These are phyloP conservation scores for Friedmanniomyces simplex DNA, from an alignment of 495 filamentous ascomycete genomes.

Conservation along the genomic window DNA sequence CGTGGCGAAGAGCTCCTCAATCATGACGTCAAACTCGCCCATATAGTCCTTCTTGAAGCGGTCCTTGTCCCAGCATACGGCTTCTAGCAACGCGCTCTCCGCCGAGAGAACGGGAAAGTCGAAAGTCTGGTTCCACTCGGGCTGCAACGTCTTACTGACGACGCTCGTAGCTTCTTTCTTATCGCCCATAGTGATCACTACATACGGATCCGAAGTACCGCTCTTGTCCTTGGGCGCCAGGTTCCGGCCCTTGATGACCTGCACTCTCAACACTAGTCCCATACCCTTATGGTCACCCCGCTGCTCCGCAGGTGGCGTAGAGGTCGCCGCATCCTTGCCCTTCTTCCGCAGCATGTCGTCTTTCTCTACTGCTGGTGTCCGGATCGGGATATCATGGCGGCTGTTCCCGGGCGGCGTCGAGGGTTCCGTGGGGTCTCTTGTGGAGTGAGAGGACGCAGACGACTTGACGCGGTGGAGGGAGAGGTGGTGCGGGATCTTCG, in stretches of 20 bases:
- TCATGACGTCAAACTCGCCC: slow-evolving; percentile 82
- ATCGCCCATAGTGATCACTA: slow-evolving; percentile 82
- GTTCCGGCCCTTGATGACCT: slow-evolving; percentile 56
- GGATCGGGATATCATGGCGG: not conserved
- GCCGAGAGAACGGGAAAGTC: slow-evolving; percentile 70
- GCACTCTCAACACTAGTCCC: slow-evolving; percentile 12
- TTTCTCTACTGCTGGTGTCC: not conserved
- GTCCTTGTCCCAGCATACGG: slow-evolving; percentile 96
- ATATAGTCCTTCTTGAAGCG: slow-evolving; percentile 94
- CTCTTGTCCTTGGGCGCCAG: slow-evolving; percentile 87
- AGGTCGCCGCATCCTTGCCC: not conserved
- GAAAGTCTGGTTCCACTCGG: slow-evolving; percentile 90
- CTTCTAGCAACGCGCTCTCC: slow-evolving; percentile 65
- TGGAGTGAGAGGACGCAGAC: not conserved
- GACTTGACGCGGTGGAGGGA: not conserved
- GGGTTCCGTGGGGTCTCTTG: not conserved
- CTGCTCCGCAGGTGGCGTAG: not conserved
- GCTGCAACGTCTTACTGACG: slow-evolving; percentile 80
- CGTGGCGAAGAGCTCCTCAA: slow-evolving; percentile 82
- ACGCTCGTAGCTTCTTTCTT: slow-evolving; percentile 75
- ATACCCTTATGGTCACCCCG: slow-evolving; percentile 14
- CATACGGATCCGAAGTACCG: slow-evolving; percentile 94
- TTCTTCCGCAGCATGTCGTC: slow-evolving; percentile 1
- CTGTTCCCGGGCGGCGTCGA: not conserved
- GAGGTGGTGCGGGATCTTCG: not conserved